Evolutionary conservation across 106 monocot genomes (phyloP), one percentile per base, ranked within the genome.

Genomic region (Posidonia australis): DNA sequence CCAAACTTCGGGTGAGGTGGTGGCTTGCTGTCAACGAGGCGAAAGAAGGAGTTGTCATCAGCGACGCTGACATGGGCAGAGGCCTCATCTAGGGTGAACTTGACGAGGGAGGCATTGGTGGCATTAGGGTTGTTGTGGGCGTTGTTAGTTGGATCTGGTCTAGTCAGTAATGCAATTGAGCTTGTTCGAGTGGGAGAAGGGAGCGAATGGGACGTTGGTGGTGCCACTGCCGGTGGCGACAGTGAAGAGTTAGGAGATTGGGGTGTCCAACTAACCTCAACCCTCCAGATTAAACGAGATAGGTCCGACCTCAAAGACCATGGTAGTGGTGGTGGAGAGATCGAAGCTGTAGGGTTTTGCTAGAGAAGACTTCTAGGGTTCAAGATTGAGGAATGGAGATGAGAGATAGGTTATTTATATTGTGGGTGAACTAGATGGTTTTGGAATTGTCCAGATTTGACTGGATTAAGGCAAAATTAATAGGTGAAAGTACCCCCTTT

Each of bases 171-270:
- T 80, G 55, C 94, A 90, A 21, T 90, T 90, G 19, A 94, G 76
- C 80, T 86, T 94, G 5, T 94, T 86, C 53, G 89, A 94, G 21
- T 90, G 86, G 54, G 94, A 94, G 89, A 94, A 94, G 55, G 94
- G 94, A 12, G 89, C 86, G 69, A 94, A 94, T 47, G 94, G 89
- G 66, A 84, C 68, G 79, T 74, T 70, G 13, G 80, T 46, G 60
- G 55, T 14, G n/a, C 54, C 56, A 44, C 57, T 28, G 53, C 47
- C 58, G 49, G 63, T 57, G 63, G 31, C 46, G n/a, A n/a, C n/a
- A n/a, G n/a, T n/a, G n/a, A n/a, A n/a, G n/a, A n/a, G n/a, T n/a
- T n/a, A n/a, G n/a, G n/a, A n/a, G 13, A 81, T 55, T 0, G 81
- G 78, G 19, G 74, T 58, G 13, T 89, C 86, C 14, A 86, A 86